Evolutionary conservation across 106 monocot species (phyloP), one percentile per base, ranked within the genome.

Genomic region (Chionographis japonica): DNA sequence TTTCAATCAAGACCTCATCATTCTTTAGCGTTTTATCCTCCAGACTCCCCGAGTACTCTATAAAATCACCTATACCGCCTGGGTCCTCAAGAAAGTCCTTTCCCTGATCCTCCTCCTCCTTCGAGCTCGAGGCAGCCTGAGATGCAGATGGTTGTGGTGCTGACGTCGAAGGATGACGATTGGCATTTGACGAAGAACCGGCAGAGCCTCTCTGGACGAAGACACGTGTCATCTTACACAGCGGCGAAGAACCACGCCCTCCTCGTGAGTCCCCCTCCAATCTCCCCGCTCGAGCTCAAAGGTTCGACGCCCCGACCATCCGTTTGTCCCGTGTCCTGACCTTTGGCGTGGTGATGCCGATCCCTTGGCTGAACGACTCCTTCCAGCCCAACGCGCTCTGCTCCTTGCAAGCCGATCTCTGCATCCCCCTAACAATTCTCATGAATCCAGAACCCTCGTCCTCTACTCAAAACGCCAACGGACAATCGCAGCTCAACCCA

Each of bases 281-380:
- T 14, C 38, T 68, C 59, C n/a, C 27, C 40, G 40, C 27, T 16
- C 17, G 20, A 19, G 11, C 64, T 81, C 79, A 79, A 52, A 86
- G 73, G 52, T 61, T 51, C 67, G 20, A 74, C 66, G 52, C 36
- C 56, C 42, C 20, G 18, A 39, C n/a, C 50, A 69, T 40, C 40
- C 56, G 73, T 81, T 97, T 97, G 49, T 92, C 78, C 12, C 97
- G 81, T 58, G 89, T 97, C 62, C 97, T 79, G 58, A 87, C 90
- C 67, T 87, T 91, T 12, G 83, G 72, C 27, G 75, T 65, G 37
- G 56, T 64, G 67, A 81, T 71, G 17, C 86, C 80, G 49, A 81
- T 60, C 58, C 77, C 78, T 66, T 71, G 69, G 69, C 76, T 69
- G 73, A 80, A 71, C 60, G 75, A 81, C 49, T 78, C 56, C 58